These are phyloP conservation scores for Erysimum cheiri DNA, from an alignment of 441 rosid species.

Conservation along the genomic window DNA sequence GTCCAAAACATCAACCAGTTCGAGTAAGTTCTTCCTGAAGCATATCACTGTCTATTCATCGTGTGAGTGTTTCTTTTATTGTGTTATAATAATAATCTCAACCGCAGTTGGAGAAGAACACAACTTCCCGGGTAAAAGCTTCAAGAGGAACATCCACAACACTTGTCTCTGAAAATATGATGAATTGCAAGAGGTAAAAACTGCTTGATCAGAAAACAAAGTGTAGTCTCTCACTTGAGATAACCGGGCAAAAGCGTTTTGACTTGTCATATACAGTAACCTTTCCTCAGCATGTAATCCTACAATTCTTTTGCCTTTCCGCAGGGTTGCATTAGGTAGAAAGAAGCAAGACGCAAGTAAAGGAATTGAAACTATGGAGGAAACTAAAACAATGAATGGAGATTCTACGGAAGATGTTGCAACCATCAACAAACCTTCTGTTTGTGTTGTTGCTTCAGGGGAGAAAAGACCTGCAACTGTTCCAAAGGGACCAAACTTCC, in stretches of 20 bases:
- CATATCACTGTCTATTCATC: not conserved
- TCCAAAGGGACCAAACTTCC: conserved; percentile 47
- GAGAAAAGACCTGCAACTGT: conserved; percentile 42
- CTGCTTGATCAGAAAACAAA: conserved; percentile 18
- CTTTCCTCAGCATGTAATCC: not conserved
- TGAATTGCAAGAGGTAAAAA: conserved; percentile 26
- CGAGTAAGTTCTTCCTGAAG: conserved; percentile 37
- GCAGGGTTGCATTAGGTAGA: conserved; percentile 30
- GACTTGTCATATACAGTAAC: not conserved
- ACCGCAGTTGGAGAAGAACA: conserved; percentile 38
- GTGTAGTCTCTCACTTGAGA: conserved; percentile 9
- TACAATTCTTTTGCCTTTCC: not conserved
- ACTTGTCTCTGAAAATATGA: conserved; percentile 14
- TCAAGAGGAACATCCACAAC: conserved; percentile 29
- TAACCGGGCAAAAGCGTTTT: not conserved
- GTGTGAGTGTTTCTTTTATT: not conserved
- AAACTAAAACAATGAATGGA: conserved; percentile 10
- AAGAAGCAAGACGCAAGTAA: conserved; percentile 35
- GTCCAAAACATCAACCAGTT: conserved; percentile 23
- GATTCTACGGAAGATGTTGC: conserved; percentile 34
- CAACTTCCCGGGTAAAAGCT: conserved; percentile 24
- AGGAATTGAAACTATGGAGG: not conserved
- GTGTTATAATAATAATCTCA: conserved; percentile 1
- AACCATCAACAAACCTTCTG: conserved; percentile 30
- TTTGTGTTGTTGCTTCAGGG: conserved; percentile 35